phyloP scores from a whole-genome alignment of 1,284 basidiomycete species.

The Microbotryum saponariae region DNA sequence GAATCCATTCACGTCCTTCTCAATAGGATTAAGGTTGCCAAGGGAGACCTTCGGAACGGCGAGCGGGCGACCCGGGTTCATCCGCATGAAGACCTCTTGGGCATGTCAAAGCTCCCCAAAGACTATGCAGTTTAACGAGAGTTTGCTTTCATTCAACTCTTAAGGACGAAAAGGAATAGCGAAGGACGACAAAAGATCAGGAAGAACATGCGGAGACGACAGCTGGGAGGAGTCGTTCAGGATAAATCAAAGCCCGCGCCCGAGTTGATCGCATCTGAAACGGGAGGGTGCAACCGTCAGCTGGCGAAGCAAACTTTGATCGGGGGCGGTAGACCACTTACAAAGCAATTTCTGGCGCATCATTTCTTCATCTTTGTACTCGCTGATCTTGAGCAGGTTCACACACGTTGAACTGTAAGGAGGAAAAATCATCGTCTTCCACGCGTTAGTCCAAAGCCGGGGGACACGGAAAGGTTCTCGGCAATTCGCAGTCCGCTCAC shows the following conservation, averaged over 20 bases:
- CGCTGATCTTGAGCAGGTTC: constrained; percentile 61
- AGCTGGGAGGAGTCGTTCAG: constrained; percentile 3
- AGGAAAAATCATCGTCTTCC: neutral
- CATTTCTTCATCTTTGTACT: constrained; percentile 55
- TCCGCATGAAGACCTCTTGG: too few species aligned
- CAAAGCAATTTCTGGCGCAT: constrained; percentile 40
- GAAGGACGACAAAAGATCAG: too few species aligned
- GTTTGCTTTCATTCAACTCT: too few species aligned
- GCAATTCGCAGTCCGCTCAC: constrained; percentile 7
- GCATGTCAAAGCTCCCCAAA: too few species aligned
- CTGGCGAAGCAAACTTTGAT: too few species aligned
- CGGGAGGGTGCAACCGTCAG: neutral
- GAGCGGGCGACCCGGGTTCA: too few species aligned
- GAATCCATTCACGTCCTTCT: too few species aligned
- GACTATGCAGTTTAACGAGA: too few species aligned
- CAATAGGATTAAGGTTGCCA: too few species aligned
- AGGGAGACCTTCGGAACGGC: too few species aligned
- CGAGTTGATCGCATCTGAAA: constrained; percentile 55
- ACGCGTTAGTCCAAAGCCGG: constrained; percentile 33
- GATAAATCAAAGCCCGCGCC: constrained; percentile 81
- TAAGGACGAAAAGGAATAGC: too few species aligned
- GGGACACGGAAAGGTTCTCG: neutral
- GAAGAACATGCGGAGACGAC: too few species aligned
- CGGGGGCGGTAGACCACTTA: neutral
- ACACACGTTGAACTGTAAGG: constrained; percentile 56